A percentile compares a stretch with the other conserved stretches of the same genome.
phyloP scores from a whole-genome alignment of 352 stramenopile species.

The Blastocystis sp. region DNA sequence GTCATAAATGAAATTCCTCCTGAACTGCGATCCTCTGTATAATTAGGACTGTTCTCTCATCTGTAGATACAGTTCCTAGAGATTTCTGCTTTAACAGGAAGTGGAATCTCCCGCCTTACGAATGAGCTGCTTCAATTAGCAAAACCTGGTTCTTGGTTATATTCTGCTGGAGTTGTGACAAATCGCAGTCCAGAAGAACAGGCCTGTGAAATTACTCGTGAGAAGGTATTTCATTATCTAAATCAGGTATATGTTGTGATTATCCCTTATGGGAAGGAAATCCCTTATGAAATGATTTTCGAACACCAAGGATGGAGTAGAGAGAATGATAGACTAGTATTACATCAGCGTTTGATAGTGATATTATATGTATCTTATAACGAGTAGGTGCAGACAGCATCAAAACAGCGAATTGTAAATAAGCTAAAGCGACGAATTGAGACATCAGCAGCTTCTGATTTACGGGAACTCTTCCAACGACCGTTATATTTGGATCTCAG shows the following conservation, averaged over 20 bases:
- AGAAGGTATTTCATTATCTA: slow-evolving; percentile 57
- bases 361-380: background rate
- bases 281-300: slow-evolving; percentile 62
- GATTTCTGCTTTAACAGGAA: slow-evolving; percentile 1
- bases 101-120: background rate
- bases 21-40: background rate
- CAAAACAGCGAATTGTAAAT: slow-evolving; percentile 23
- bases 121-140: background rate
- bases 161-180: slow-evolving; percentile 23
- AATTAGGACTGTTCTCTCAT: background rate
- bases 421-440: slow-evolving; percentile 11
- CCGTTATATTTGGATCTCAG: background rate
- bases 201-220: slow-evolving; percentile 17
- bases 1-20: slow-evolving; percentile 14
- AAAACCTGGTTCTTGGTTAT: background rate
- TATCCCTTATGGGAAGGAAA: background rate
- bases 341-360: background rate
- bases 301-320: slow-evolving; percentile 47
- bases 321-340: background rate
- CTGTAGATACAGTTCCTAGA: background rate
- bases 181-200: slow-evolving; percentile 52
- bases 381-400: slow-evolving; percentile 3
- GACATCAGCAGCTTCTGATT: background rate
- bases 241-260: background rate
- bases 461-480: slow-evolving; percentile 14